These are phyloP conservation scores for Brassica hybrid DNA, from an alignment of 441 rosid species.

Conservation along the genomic window DNA sequence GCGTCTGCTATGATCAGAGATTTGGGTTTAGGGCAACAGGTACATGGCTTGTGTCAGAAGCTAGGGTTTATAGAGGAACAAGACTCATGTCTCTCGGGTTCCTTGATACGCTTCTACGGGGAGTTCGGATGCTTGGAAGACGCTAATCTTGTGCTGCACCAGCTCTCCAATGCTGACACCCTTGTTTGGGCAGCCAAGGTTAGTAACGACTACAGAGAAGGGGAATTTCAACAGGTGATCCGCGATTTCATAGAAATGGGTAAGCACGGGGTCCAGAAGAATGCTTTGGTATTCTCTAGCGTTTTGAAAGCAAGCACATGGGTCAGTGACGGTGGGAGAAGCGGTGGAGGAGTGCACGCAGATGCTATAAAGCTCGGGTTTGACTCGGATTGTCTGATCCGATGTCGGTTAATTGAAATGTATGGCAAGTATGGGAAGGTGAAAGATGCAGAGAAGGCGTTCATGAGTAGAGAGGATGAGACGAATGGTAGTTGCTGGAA, in stretches of 20 bases:
- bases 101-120: slow-evolving; percentile 64
- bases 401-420: slow-evolving; percentile 64
- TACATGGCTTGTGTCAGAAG: slow-evolving; percentile 67
- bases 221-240: slow-evolving; percentile 47
- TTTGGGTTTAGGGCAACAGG: slow-evolving; percentile 61
- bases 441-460: slow-evolving; percentile 49
- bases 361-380: slow-evolving; percentile 7
- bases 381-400: not conserved
- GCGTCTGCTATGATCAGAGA: slow-evolving; percentile 54
- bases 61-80: slow-evolving; percentile 44
- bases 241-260: slow-evolving; percentile 57
- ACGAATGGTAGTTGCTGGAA: slow-evolving; percentile 26
- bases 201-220: slow-evolving; percentile 58
- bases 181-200: slow-evolving; percentile 63
- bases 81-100: slow-evolving; percentile 43
- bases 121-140: slow-evolving; percentile 49
- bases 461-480: slow-evolving; percentile 34
- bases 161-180: slow-evolving; percentile 41
- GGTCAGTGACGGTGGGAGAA: slow-evolving; percentile 21
- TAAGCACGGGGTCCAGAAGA: slow-evolving; percentile 43
- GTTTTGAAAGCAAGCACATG: slow-evolving; percentile 61
- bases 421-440: slow-evolving; percentile 60
- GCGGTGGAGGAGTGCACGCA: slow-evolving; percentile 11
- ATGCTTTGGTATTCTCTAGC: slow-evolving; percentile 48
- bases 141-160: slow-evolving; percentile 49